Conservation (phyloP, 139 green algal genomes). For the Picocystis salinarum region DNA sequence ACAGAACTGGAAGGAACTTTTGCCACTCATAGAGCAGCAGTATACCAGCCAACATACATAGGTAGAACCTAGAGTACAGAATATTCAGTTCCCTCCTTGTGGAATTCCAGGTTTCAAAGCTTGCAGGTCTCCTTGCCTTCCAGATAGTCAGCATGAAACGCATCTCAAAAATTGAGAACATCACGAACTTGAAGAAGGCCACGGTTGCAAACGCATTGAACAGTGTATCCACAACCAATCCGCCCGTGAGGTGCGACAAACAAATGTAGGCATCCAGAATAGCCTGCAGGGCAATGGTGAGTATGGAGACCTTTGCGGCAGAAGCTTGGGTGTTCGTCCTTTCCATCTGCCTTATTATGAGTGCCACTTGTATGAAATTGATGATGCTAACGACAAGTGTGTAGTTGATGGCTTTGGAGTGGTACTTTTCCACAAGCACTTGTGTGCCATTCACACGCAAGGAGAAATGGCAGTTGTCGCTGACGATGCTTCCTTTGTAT, state of each 20-base stretch:
- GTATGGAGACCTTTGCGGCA: constrained; percentile 38
- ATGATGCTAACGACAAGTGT: constrained; percentile 38
- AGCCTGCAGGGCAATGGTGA: constrained; percentile 48
- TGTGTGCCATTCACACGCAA: constrained; percentile 27
- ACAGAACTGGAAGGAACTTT: constrained; percentile 12
- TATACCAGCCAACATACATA: constrained; percentile 28
- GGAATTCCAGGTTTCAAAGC: constrained; percentile 28
- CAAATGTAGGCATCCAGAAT: constrained; percentile 74
- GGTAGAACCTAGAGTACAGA: constrained; percentile 73
- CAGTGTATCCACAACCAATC: constrained; percentile 55
- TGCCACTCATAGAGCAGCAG: constrained; percentile 32
- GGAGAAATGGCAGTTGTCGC: constrained; percentile 24
- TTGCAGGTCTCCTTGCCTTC: constrained; percentile 29
- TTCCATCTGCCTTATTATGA: constrained; percentile 60
- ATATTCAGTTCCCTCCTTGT: constrained; percentile 45
- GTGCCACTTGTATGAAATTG: constrained; percentile 36
- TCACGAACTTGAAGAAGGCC: constrained; percentile 59
- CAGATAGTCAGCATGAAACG: constrained; percentile 56
- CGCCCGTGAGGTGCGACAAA: constrained; percentile 66
- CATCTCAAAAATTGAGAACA: constrained; percentile 82
- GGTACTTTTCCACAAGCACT: constrained; percentile 41
- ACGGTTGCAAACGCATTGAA: constrained; percentile 57
- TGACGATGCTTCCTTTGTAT: constrained; percentile 26
- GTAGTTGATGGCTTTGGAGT: constrained; percentile 55
- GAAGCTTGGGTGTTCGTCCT: constrained; percentile 22